These are phyloP conservation scores for Paraphoma chrysanthemicola DNA, from an alignment of 2,329 filamentous ascomycete species.

Conservation along the genomic window DNA sequence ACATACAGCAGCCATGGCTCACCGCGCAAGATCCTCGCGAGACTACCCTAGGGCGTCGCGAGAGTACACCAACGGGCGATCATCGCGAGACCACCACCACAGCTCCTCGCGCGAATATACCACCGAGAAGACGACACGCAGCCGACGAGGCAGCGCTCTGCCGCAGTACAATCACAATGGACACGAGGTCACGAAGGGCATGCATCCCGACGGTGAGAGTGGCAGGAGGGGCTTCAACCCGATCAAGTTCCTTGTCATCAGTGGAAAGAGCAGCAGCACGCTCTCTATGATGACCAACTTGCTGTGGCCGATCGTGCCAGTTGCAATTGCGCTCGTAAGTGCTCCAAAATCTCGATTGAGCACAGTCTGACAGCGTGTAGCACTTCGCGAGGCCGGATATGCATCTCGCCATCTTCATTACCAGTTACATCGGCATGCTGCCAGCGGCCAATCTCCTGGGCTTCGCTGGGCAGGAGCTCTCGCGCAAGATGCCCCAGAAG, in stretches of 20 bases:
- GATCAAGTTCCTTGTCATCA: conserved; percentile 67
- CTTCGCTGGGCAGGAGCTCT: conserved; percentile 75
- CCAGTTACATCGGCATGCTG: conserved; percentile 79
- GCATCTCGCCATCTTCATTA: conserved; percentile 70
- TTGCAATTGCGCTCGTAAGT: conserved; percentile 69
- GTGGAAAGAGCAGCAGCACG: conserved; percentile 68
- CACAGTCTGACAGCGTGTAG: conserved; percentile 29
- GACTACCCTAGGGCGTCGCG: conserved; percentile 22
- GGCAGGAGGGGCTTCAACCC: conserved; percentile 72
- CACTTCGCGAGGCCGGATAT: conserved; percentile 62
- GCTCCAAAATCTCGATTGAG: not conserved
- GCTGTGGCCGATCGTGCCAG: conserved; percentile 77
- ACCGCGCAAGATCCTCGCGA: conserved; percentile 21
- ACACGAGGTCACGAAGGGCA: conserved; percentile 51
- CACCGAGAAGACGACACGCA: conserved; percentile 29
- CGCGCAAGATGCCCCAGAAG: conserved; percentile 74
- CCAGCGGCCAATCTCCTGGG: conserved; percentile 78
- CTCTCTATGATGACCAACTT: conserved; percentile 72
- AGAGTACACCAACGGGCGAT: conserved; percentile 10
- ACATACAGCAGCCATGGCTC: conserved; percentile 20
- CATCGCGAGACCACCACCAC: conserved; percentile 18
- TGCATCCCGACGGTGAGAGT: conserved; percentile 68
- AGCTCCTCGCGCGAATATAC: conserved; percentile 27
- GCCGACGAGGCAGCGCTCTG: conserved; percentile 25
- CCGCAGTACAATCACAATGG: conserved; percentile 54